Evolutionary conservation across 176 grass and related monocot species (phyloP).

Genomic region (Oryza meyeriana): DNA sequence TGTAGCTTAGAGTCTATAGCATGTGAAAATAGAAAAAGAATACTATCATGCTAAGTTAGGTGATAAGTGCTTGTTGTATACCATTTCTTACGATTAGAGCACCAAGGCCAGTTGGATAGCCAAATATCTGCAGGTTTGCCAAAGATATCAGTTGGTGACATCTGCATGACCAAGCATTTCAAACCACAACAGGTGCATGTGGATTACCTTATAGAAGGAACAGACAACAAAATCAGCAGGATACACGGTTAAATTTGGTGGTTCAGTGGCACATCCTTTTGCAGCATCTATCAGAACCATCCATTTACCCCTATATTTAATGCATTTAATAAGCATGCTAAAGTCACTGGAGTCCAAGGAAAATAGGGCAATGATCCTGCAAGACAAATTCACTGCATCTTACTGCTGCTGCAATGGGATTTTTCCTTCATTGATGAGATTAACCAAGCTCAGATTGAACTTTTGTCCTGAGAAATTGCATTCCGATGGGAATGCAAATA

Average conservation of each 20-base stretch:
- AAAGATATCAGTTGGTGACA: conserved; percentile 37
- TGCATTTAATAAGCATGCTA: conserved; percentile 22
- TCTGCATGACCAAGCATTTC: background rate
- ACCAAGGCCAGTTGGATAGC: conserved; percentile 96
- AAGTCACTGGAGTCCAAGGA: background rate
- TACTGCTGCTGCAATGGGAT: conserved; percentile 52
- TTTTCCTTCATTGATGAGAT: conserved; percentile 68
- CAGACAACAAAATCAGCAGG: conserved; percentile 94
- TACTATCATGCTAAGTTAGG: conserved; percentile 4
- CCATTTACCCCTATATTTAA: conserved; percentile 52
- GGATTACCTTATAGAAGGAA: conserved; percentile 94
- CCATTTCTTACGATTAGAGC: conserved; percentile 89
- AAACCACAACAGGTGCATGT: conserved; percentile 13
- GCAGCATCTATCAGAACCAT: conserved; percentile 97
- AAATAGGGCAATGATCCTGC: background rate
- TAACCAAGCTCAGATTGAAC: conserved; percentile 72
- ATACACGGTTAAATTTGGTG: conserved; percentile 64
- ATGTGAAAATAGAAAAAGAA: conserved; percentile 7
- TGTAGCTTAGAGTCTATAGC: conserved; percentile 9
- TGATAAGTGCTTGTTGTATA: conserved; percentile 30
- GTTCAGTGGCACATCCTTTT: conserved; percentile 95
- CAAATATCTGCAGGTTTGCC: conserved; percentile 79
- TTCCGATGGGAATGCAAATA: conserved; percentile 97
- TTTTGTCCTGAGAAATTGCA: conserved; percentile 95
- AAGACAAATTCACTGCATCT: conserved; percentile 20